Evolutionary conservation across 2,329 filamentous ascomycete species (phyloP).

Genomic region (Pleomassaria siparia): DNA sequence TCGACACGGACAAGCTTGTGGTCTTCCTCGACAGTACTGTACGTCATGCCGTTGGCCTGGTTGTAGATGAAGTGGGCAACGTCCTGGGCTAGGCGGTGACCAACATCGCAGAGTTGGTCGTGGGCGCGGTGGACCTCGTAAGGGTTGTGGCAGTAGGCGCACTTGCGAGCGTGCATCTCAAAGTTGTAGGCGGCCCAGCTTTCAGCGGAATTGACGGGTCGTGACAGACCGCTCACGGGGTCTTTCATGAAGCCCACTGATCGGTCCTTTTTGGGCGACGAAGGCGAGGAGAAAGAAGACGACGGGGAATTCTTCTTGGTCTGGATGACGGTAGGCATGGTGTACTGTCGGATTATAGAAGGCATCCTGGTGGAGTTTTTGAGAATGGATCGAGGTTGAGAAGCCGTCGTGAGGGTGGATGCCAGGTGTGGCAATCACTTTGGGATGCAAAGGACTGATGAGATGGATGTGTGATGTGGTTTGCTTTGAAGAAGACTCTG

Average conservation of each 20-base stretch:
- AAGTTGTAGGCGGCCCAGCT: slow-evolving; percentile 52
- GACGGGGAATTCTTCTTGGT: slow-evolving; percentile 16
- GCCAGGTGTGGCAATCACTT: slow-evolving; percentile 31
- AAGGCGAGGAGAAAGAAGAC: slow-evolving; percentile 12
- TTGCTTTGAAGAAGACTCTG: slow-evolving; percentile 15
- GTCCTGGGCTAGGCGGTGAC: slow-evolving; percentile 48
- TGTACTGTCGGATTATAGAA: slow-evolving; percentile 26
- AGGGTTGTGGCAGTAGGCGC: slow-evolving; percentile 48
- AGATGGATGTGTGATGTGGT: too few species aligned
- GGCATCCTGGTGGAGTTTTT: slow-evolving; percentile 38
- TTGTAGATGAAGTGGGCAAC: slow-evolving; percentile 50
- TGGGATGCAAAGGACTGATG: slow-evolving; percentile 20
- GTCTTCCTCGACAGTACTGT: slow-evolving; percentile 39
- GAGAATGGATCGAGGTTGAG: slow-evolving; percentile 31
- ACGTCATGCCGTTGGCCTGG: slow-evolving; percentile 35
- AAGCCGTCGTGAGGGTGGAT: slow-evolving; percentile 33
- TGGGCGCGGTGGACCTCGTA: slow-evolving; percentile 45
- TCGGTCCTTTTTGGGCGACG: slow-evolving; percentile 34
- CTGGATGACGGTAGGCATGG: slow-evolving; percentile 40
- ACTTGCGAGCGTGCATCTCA: slow-evolving; percentile 50
- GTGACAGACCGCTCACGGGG: slow-evolving; percentile 43
- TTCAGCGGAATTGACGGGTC: slow-evolving; percentile 46
- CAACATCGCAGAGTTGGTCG: slow-evolving; percentile 46
- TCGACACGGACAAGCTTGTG: slow-evolving; percentile 50
- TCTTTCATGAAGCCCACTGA: slow-evolving; percentile 40